These are phyloP conservation scores for Sporothrix curviconia DNA, from an alignment of 2,329 filamentous ascomycete genomes.

Conservation along the genomic window DNA sequence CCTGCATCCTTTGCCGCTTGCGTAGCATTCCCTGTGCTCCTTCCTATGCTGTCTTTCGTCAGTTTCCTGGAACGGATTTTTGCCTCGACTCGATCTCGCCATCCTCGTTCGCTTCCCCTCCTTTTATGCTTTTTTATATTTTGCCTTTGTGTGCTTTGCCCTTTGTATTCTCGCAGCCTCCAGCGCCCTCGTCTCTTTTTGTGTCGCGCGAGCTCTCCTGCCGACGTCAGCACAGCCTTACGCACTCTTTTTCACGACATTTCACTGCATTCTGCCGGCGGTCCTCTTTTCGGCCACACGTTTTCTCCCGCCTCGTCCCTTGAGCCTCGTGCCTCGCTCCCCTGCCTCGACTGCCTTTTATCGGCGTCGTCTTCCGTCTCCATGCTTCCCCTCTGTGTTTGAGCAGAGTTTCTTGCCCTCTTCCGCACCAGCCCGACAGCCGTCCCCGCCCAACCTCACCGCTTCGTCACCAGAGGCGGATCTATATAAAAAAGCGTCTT, in stretches of 20 bases:
- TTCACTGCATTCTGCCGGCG: neutral
- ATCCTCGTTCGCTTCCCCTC: neutral
- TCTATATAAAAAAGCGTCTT: neutral
- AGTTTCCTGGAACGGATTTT: neutral
- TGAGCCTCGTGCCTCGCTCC: neutral
- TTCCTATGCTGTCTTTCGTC: slow-evolving; percentile 1
- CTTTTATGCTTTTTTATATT: neutral
- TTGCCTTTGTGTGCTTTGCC: too few species aligned
- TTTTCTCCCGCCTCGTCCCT: slow-evolving; percentile 1
- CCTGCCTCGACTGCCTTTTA: slow-evolving; percentile 6
- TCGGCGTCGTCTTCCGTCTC: slow-evolving; percentile 9
- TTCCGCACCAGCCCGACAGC: neutral
- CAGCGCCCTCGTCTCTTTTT: neutral
- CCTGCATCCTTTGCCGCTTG: slow-evolving; percentile 5
- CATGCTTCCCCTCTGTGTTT: slow-evolving; percentile 6
- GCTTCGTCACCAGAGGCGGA: neutral
- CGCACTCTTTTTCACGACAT: neutral
- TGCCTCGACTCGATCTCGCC: neutral
- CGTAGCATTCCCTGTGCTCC: neutral
- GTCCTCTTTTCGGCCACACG: neutral
- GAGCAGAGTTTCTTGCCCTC: slow-evolving; percentile 2
- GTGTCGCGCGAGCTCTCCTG: too few species aligned
- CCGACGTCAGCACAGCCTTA: neutral
- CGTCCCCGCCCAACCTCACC: slow-evolving; percentile 3
- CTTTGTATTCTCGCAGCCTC: neutral